Conservation (phyloP, 1,284 basidiomycete genomes). For the Tilletia walkeri region DNA sequence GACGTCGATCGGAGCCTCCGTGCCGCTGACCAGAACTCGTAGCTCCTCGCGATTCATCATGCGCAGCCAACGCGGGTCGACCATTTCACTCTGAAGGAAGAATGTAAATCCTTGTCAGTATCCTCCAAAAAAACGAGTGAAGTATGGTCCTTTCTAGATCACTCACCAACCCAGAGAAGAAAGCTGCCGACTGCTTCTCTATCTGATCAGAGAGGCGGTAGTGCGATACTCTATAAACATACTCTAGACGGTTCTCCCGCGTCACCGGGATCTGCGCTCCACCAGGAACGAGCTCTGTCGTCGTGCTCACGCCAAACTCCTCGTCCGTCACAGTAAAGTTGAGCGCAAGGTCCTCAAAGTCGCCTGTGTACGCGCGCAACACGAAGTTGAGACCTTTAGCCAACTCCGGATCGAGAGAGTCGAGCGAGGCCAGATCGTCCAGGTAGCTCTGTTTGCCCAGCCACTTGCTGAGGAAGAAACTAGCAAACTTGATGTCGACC, state of each 20-base stretch:
- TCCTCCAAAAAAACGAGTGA: neutral
- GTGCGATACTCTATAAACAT: conserved; percentile 86
- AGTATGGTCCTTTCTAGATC: neutral
- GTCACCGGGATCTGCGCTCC: conserved; percentile 86
- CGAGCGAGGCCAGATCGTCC: conserved; percentile 40
- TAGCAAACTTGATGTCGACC: conserved; percentile 91
- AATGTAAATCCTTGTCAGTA: neutral
- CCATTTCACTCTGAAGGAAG: conserved; percentile 37
- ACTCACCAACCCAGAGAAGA: conserved; percentile 55
- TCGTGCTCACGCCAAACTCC: conserved; percentile 82
- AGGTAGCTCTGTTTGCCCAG: conserved; percentile 53
- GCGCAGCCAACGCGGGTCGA: conserved; percentile 53
- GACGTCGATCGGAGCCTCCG: conserved; percentile 50
- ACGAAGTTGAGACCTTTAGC: conserved; percentile 83
- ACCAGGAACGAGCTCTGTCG: conserved; percentile 76
- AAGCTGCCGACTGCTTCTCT: conserved; percentile 69
- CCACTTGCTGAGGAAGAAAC: conserved; percentile 84
- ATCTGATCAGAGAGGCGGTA: conserved; percentile 88
- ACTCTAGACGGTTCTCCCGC: conserved; percentile 77
- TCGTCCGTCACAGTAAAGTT: conserved; percentile 88
- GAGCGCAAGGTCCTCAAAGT: conserved; percentile 85
- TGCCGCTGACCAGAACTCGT: conserved; percentile 45
- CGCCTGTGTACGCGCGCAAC: conserved; percentile 84
- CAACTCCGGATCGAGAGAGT: conserved; percentile 66
- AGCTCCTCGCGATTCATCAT: conserved; percentile 52